Base-by-base conservation (phyloP, 371 early-diverging fungal species). In the Zopfochytrium polystomum region DNA sequence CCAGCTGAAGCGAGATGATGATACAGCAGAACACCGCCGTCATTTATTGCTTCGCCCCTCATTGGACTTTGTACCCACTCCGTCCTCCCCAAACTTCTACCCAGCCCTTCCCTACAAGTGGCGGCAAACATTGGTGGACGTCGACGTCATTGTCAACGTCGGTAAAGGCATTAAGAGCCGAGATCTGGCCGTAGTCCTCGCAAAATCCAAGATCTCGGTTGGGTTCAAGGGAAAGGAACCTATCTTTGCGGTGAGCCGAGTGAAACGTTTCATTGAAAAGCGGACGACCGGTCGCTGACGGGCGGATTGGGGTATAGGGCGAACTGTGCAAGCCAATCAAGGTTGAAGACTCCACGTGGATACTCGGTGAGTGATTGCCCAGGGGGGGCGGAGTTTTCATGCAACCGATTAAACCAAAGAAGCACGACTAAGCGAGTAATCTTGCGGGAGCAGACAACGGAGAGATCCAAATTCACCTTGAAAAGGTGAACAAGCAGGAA, bases 341-440 rank as follows among this genome's bases (percentile, higher is more conserved):
- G 60, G 52, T 86, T 9, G 94, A 92, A 33, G 94, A 94, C 45
- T 83, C 85, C 43, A 90, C 91, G 1, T 94, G 95, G 95, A 80
- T 85, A 11, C 43, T 94, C 55, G 89, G 85, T 85, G 77, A 66
- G 63, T 7, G n/a, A n/a, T n/a, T n/a, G n/a, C n/a, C n/a, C n/a
- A n/a, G n/a, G n/a, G n/a, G n/a, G n/a, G n/a, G n/a, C n/a, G n/a
- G n/a, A n/a, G n/a, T n/a, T n/a, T n/a, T n/a, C n/a, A n/a, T n/a
- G n/a, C n/a, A n/a, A n/a, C n/a, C n/a, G n/a, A n/a, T n/a, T n/a
- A n/a, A n/a, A n/a, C n/a, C n/a, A n/a, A n/a, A n/a, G n/a, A n/a
- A n/a, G n/a, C n/a, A n/a, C n/a, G n/a, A n/a, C n/a, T n/a, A n/a
- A n/a, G n/a, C n/a, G n/a, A n/a, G n/a, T n/a, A n/a, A n/a, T n/a